phyloP scores from a whole-genome alignment of 257 asterid genomes.

The Petunia axillaris region DNA sequence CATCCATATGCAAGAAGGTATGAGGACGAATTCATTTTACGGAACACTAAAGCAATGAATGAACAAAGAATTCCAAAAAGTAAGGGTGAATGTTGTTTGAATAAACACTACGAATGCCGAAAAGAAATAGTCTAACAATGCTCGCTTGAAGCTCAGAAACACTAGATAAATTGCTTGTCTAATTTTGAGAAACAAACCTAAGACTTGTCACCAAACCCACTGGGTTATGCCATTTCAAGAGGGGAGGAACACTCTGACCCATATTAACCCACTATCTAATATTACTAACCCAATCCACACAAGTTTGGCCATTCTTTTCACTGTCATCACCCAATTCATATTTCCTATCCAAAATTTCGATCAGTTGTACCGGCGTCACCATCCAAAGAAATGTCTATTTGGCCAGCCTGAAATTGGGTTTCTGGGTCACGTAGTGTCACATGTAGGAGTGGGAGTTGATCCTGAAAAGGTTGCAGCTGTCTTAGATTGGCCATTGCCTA shows the following conservation, averaged over 20 bases:
- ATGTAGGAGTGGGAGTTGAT: no score
- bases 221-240: background rate
- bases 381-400: no score
- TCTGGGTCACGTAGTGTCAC: no score
- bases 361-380: no score
- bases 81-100: background rate
- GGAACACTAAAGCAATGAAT: background rate
- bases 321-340: no score
- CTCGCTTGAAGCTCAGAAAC: constrained; percentile 13
- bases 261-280: background rate
- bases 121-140: background rate
- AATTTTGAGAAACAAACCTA: constrained; percentile 8
- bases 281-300: constrained; percentile 9
- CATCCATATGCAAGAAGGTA: constrained; percentile 10
- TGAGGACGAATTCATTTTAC: background rate
- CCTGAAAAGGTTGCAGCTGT: no score
- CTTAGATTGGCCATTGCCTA: no score
- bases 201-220: background rate
- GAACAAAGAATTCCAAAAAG: constrained; percentile 1
- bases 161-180: background rate
- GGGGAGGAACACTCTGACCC: background rate
- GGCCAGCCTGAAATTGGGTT: no score
- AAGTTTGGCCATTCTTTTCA: background rate
- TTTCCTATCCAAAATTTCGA: no score
- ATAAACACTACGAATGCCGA: constrained; percentile 3